Evolutionary conservation across 371 early-diverging fungal species (phyloP).

Genomic region (Rhizomucor miehei): DNA sequence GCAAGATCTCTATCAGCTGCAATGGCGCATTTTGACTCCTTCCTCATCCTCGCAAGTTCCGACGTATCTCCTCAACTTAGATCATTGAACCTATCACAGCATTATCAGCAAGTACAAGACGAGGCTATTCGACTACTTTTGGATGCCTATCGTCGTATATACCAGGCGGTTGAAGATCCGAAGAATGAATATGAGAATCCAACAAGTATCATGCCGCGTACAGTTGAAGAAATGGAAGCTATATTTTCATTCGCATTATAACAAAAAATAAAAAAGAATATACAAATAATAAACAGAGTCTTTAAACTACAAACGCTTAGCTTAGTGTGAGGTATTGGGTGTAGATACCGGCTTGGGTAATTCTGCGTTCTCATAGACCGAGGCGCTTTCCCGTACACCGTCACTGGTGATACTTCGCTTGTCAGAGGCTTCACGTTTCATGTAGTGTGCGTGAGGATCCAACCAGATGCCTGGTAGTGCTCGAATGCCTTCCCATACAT

Average conservation of each 20-base stretch:
- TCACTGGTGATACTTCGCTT: background rate
- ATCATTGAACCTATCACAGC: conserved; percentile 38
- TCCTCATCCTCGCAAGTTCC: conserved; percentile 48
- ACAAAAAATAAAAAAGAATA: background rate
- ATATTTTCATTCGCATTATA: conserved; percentile 51
- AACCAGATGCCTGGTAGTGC: conserved; percentile 23
- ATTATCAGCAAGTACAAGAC: conserved; percentile 37
- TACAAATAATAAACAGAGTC: no score
- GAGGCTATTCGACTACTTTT: conserved; percentile 54
- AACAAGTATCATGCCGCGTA: conserved; percentile 57
- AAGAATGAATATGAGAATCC: conserved; percentile 65
- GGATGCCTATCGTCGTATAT: conserved; percentile 59
- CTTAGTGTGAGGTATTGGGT: background rate
- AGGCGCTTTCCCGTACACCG: background rate
- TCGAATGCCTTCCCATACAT: conserved; percentile 3
- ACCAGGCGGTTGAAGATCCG: conserved; percentile 62
- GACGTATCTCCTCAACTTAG: conserved; percentile 54
- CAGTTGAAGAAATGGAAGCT: conserved; percentile 77
- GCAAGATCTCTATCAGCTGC: conserved; percentile 45
- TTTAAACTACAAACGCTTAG: background rate
- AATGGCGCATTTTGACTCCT: conserved; percentile 66
- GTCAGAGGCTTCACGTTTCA: conserved; percentile 7
- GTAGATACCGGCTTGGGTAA: conserved; percentile 5
- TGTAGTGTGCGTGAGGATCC: background rate
- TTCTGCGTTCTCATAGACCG: background rate